Conservation (phyloP, 352 stramenopile species). For the Phytophthora aleatoria region DNA sequence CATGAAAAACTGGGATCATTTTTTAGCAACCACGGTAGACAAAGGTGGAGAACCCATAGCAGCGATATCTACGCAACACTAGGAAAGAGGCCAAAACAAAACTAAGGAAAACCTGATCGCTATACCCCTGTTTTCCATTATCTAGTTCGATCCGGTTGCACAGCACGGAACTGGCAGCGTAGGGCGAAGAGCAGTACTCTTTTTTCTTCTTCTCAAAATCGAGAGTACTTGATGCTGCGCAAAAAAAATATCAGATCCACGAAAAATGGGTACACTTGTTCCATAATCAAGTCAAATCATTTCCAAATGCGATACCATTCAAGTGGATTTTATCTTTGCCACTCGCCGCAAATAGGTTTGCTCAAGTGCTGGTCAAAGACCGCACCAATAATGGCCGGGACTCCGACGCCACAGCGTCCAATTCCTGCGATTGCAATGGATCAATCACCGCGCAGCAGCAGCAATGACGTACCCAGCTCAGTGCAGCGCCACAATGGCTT, state of each 20-base stretch:
- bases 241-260: slow-evolving; percentile 26
- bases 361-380: slow-evolving; percentile 5
- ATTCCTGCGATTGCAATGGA: slow-evolving; percentile 18
- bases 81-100: too few relatives aligned
- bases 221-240: too few relatives aligned
- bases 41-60: too few relatives aligned
- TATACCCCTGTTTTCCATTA: too few relatives aligned
- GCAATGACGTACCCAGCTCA: slow-evolving; percentile 14
- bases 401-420: slow-evolving; percentile 1
- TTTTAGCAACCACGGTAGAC: too few relatives aligned
- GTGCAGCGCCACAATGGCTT: slow-evolving; percentile 72
- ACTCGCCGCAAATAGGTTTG: slow-evolving; percentile 17
- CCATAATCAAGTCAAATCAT: slow-evolving; percentile 20
- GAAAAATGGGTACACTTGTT: slow-evolving; percentile 16
- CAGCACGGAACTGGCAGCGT: too few relatives aligned
- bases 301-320: neutral
- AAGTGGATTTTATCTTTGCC: slow-evolving; percentile 26
- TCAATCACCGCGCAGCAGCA: slow-evolving; percentile 18
- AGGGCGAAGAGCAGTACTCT: too few relatives aligned
- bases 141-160: too few relatives aligned
- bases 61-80: too few relatives aligned
- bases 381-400: neutral
- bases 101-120: too few relatives aligned
- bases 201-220: too few relatives aligned
- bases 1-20: too few relatives aligned